Percentiles rank a stretch among this genome's conserved stretches.
Evolutionary conservation across 768 basidiomycete species (phyloP).

Genomic region (Rhodocollybia butyracea): DNA sequence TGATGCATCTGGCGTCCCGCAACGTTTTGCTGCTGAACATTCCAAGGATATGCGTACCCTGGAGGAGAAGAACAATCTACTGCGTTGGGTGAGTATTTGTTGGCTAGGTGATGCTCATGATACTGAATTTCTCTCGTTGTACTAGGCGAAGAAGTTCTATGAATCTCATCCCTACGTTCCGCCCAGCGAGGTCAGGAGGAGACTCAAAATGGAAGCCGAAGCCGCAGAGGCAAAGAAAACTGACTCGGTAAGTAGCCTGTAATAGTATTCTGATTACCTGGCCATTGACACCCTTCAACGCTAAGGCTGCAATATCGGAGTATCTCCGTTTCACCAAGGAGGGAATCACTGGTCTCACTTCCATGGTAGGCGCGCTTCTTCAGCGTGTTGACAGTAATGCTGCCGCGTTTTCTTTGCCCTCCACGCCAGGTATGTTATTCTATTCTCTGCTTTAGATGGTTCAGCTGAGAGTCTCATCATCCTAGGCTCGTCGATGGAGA

Average conservation of each 20-base stretch:
- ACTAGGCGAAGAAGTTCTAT: background rate
- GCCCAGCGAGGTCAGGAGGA: background rate
- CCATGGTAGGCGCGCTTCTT: background rate
- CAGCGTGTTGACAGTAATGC: too few species aligned
- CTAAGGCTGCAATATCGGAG: too few species aligned
- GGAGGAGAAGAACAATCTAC: background rate
- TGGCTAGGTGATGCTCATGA: too few species aligned
- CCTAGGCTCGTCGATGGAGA: too few species aligned
- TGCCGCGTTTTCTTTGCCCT: too few species aligned
- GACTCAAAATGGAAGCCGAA: background rate
- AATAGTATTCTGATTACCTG: too few species aligned
- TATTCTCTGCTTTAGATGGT: too few species aligned
- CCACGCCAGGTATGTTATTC: too few species aligned
- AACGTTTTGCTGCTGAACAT: background rate
- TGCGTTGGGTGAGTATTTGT: background rate
- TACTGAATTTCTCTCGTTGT: background rate
- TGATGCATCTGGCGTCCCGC: background rate
- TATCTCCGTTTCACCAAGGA: too few species aligned
- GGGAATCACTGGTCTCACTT: background rate
- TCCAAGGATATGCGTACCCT: background rate
- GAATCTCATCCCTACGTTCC: background rate
- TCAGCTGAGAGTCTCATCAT: too few species aligned
- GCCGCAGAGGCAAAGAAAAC: background rate
- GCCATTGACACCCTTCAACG: too few species aligned
- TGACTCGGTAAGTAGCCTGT: background rate